A percentile compares a stretch with the other conserved stretches of the same genome.
Evolutionary conservation across 352 stramenopile species (phyloP).

Genomic region (Saprolegnia parasitica): DNA sequence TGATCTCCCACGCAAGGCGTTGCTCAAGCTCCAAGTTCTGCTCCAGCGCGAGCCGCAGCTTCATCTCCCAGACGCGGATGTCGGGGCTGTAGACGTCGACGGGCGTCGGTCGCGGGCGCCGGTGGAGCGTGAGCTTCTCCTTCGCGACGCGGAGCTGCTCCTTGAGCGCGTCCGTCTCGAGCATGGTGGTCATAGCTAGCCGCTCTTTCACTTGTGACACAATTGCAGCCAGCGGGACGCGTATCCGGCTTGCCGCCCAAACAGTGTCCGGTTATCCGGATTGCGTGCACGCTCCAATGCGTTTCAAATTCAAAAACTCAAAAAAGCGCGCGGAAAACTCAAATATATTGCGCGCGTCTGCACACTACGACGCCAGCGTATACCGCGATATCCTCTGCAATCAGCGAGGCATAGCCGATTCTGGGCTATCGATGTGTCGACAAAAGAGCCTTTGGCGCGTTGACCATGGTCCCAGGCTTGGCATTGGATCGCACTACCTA

Average conservation of each 20-base stretch:
- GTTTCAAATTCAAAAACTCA: not conserved
- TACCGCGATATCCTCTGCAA: too few species aligned
- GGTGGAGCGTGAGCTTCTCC: slow-evolving; percentile 12
- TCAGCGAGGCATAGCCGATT: too few species aligned
- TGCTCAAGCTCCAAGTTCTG: slow-evolving; percentile 26
- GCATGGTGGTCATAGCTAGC: not conserved
- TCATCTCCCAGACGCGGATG: slow-evolving; percentile 23
- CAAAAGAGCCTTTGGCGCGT: too few species aligned
- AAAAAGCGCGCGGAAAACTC: too few species aligned
- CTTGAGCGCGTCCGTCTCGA: slow-evolving; percentile 21
- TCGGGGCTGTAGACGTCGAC: not conserved
- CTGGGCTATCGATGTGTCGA: too few species aligned
- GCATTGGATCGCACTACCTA: too few species aligned
- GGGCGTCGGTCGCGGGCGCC: not conserved
- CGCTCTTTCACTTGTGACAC: not conserved
- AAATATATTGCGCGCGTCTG: too few species aligned
- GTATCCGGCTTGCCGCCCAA: slow-evolving; percentile 17
- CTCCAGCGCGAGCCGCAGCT: slow-evolving; percentile 26
- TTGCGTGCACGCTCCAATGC: not conserved
- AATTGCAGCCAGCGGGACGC: not conserved
- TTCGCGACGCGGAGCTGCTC: slow-evolving; percentile 21
- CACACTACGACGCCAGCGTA: too few species aligned
- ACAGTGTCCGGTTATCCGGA: too few species aligned
- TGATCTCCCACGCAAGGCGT: slow-evolving; percentile 27
- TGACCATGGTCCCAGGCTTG: too few species aligned